A percentile compares a stretch with the other conserved stretches of the same genome.
Conservation (phyloP, 805 yeast genomes). For the Sporopachydermia lactativora region DNA sequence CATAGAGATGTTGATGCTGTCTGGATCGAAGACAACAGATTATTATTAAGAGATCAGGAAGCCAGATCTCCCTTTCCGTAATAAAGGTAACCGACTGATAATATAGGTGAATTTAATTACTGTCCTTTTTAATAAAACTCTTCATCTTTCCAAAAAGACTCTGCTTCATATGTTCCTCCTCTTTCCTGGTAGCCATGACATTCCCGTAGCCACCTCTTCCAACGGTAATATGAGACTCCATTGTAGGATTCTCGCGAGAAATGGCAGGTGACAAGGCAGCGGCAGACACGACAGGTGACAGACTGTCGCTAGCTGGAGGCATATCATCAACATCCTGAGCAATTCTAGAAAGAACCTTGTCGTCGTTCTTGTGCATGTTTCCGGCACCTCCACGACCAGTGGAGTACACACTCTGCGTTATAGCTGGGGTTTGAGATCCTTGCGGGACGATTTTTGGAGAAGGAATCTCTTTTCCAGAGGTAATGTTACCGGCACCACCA, state of each 20-base stretch:
- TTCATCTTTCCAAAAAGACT: conserved; percentile 34
- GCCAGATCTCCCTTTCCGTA: too few species aligned
- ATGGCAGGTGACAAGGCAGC: conserved; percentile 28
- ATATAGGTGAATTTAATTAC: too few species aligned
- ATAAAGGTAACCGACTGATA: too few species aligned
- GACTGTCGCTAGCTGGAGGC: conserved; percentile 20
- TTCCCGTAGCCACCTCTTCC: conserved; percentile 62
- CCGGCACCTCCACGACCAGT: conserved; percentile 78
- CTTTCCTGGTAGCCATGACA: conserved; percentile 25
- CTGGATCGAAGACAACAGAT: too few species aligned
- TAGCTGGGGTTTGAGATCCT: conserved; percentile 48
- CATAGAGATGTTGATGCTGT: too few species aligned
- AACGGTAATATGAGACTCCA: conserved; percentile 20
- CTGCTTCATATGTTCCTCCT: conserved; percentile 18
- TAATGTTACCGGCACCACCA: conserved; percentile 68
- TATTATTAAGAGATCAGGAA: too few species aligned
- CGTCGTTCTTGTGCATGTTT: conserved; percentile 50
- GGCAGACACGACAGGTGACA: not conserved
- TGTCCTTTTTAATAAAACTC: conserved; percentile 22
- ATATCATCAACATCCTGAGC: conserved; percentile 51
- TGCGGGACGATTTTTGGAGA: conserved; percentile 42
- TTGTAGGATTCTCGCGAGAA: conserved; percentile 22
- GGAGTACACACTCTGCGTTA: conserved; percentile 39
- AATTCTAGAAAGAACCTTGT: conserved; percentile 42
- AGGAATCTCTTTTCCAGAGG: conserved; percentile 27